These are phyloP conservation scores for Artemisia princeps DNA, from an alignment of 140 eudicot species.

Conservation along the genomic window DNA sequence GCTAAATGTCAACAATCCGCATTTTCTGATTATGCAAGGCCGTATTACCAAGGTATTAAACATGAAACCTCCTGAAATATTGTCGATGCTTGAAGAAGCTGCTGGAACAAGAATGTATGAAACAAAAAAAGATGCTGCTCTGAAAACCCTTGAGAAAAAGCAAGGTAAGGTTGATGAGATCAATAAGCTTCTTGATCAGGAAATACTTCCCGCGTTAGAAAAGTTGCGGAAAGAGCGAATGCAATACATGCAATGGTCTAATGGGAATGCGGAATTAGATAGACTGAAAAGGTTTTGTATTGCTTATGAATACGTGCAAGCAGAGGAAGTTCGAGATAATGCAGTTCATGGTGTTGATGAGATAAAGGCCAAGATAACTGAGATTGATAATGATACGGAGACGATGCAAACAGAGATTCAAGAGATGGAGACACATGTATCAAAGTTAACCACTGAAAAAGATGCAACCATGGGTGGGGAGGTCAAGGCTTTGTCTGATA, in stretches of 20 bases:
- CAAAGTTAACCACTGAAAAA: conserved; percentile 55
- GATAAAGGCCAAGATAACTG: conserved; percentile 59
- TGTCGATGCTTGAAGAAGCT: conserved; percentile 99
- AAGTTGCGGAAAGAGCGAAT: conserved; percentile 85
- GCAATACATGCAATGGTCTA: conserved; percentile 99
- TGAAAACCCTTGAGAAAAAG: conserved; percentile 91
- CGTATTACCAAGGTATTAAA: conserved; percentile 95
- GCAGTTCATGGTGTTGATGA: conserved; percentile 70
- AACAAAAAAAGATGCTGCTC: conserved; percentile 87
- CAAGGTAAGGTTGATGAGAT: conserved; percentile 95
- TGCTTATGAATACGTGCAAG: conserved; percentile 85
- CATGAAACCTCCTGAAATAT: conserved; percentile 99
- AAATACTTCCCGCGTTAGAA: conserved; percentile 92
- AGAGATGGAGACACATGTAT: conserved; percentile 62
- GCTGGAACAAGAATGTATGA: conserved; percentile 99
- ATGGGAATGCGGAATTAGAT: conserved; percentile 91
- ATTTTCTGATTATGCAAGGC: conserved; percentile 98
- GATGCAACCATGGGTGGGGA: conserved; percentile 94
- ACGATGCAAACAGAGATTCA: conserved; percentile 47
- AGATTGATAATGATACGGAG: conserved; percentile 42
- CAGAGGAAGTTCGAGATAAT: conserved; percentile 62
- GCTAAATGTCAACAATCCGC: conserved; percentile 95
- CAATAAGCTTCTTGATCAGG: conserved; percentile 94
- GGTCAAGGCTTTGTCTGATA: conserved; percentile 66
- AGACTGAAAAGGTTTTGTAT: conserved; percentile 85